Conservation (phyloP, 2,329 filamentous ascomycete species). For the Lasiodiplodia sp. region DNA sequence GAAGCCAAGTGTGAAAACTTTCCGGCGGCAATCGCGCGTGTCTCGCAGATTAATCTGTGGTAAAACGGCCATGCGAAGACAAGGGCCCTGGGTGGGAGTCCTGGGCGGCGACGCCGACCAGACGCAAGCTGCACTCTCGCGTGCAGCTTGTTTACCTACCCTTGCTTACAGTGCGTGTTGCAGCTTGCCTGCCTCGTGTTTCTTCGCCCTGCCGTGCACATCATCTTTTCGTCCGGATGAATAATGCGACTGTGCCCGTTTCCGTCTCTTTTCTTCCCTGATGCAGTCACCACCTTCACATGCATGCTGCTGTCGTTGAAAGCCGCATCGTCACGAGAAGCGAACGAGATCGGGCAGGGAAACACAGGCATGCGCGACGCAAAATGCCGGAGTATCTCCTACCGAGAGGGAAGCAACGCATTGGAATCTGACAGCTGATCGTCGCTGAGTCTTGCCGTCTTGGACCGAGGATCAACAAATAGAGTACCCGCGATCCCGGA, state of each 20-base stretch:
- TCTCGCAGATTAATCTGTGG: neutral
- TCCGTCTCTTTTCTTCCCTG: neutral
- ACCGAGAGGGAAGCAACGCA: neutral
- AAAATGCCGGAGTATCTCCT: conserved; percentile 1
- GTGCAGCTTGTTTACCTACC: too few species aligned
- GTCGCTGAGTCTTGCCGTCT: neutral
- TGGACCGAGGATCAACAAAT: neutral
- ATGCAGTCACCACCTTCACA: neutral
- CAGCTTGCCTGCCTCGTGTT: neutral
- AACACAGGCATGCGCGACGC: neutral
- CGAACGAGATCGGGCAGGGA: neutral
- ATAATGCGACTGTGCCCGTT: neutral
- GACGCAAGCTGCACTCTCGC: neutral
- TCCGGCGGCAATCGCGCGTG: neutral
- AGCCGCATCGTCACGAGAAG: neutral
- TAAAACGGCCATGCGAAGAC: too few species aligned
- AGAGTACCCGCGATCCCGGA: neutral
- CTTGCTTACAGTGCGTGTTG: neutral
- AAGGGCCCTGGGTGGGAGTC: too few species aligned
- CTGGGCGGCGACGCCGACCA: neutral
- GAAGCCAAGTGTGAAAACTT: neutral
- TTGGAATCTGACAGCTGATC: neutral
- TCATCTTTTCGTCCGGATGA: neutral
- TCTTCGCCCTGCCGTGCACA: neutral
- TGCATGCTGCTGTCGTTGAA: neutral